Conservation (phyloP, 2,329 filamentous ascomycete genomes). For the Neonectria sp. region DNA sequence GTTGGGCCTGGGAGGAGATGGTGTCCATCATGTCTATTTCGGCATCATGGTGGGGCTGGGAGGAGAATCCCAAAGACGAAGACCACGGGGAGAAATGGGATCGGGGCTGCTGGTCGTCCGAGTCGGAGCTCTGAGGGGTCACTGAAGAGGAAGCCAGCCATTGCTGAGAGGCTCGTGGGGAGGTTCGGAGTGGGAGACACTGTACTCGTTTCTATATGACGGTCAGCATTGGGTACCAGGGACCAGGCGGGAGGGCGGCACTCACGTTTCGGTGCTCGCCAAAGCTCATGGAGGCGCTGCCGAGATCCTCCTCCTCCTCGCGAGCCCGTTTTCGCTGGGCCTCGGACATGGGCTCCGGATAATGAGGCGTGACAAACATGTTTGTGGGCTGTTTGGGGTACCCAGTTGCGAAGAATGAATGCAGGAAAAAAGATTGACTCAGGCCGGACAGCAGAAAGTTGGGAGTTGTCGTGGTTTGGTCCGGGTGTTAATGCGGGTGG, state of each 20-base stretch:
- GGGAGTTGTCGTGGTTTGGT: constrained; percentile 40
- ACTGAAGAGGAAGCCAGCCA: constrained; percentile 52
- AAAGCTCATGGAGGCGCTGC: constrained; percentile 58
- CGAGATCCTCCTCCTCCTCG: constrained; percentile 63
- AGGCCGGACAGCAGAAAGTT: constrained; percentile 29
- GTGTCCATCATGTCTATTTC: constrained; percentile 69
- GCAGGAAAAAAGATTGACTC: constrained; percentile 25
- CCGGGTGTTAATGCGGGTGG: constrained; percentile 46
- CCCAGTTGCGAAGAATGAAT: constrained; percentile 12
- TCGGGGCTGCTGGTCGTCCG: constrained; percentile 54
- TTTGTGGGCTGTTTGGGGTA: constrained; percentile 26
- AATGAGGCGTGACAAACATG: constrained; percentile 57
- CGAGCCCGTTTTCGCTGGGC: constrained; percentile 61
- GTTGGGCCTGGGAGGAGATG: constrained; percentile 39
- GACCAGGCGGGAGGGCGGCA: constrained; percentile 5
- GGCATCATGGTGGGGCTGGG: constrained; percentile 49
- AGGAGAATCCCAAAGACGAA: constrained; percentile 41
- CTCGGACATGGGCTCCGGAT: constrained; percentile 53
- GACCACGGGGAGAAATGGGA: constrained; percentile 53
- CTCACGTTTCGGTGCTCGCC: constrained; percentile 67
- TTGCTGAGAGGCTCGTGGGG: constrained; percentile 54
- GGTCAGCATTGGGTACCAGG: constrained; percentile 36
- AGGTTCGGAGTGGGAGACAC: constrained; percentile 65
- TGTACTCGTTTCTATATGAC: constrained; percentile 67
- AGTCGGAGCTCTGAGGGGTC: constrained; percentile 58